Conservation (phyloP, 2,329 filamentous ascomycete genomes). For the Trichoderma sp. region DNA sequence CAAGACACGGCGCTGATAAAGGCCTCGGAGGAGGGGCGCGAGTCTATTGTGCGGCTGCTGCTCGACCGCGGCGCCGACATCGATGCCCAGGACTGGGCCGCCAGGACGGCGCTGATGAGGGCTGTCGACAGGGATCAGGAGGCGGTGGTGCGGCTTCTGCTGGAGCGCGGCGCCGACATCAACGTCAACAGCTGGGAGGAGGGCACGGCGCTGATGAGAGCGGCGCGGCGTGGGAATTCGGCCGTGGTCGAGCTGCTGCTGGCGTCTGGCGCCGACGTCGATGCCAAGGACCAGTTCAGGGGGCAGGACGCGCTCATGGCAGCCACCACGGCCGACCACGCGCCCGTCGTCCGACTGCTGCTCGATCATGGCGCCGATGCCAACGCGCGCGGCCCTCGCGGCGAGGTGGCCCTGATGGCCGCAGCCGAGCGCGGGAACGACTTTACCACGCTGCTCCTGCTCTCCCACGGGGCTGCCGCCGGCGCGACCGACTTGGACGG, state of each 20-base stretch:
- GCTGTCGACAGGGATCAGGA: neutral
- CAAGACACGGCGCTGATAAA: neutral
- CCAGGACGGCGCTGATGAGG: neutral
- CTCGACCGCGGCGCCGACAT: neutral
- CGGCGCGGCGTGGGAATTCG: neutral
- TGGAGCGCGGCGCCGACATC: neutral
- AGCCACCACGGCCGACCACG: neutral
- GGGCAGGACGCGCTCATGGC: neutral
- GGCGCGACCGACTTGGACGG: neutral
- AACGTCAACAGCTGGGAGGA: neutral
- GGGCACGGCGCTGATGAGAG: neutral
- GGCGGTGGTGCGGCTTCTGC: neutral
- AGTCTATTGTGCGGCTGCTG: neutral
- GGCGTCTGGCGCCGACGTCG: constrained; percentile 1
- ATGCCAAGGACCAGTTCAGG: neutral
- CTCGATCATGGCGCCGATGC: constrained; percentile 18
- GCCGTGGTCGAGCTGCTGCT: neutral
- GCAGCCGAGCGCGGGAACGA: neutral
- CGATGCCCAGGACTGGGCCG: neutral
- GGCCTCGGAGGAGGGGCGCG: neutral
- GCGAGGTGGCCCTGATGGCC: neutral
- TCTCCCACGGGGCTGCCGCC: neutral
- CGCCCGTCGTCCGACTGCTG: constrained; percentile 12
- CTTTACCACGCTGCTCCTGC: neutral
- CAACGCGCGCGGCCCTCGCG: neutral